Conservation (phyloP, 2,329 filamentous ascomycete genomes). For the Fusarium sp. region DNA sequence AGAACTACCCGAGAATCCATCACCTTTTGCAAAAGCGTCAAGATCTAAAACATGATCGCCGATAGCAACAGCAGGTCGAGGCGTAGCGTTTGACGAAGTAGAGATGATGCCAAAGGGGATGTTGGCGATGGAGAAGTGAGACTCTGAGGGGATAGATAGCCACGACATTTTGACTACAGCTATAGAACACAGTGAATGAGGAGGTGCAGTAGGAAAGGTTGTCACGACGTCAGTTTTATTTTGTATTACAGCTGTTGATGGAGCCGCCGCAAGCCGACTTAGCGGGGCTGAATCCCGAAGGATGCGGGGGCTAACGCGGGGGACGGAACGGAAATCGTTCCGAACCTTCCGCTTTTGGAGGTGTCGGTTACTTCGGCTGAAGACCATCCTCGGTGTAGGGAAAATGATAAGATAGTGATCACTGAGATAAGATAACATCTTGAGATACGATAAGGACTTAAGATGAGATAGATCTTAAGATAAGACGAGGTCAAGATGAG, state of each 20-base stretch:
- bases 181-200: neutral
- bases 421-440: neutral
- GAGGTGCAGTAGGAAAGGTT: neutral
- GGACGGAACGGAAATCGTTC: slow-evolving; percentile 1
- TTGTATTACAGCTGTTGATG: slow-evolving; percentile 21
- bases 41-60: slow-evolving; percentile 79
- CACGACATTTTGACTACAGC: slow-evolving; percentile 42
- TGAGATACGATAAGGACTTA: neutral
- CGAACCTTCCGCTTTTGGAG: neutral
- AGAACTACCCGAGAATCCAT: slow-evolving; percentile 53
- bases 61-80: slow-evolving; percentile 76
- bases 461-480: neutral
- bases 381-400: neutral
- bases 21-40: slow-evolving; percentile 64
- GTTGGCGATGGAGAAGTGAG: slow-evolving; percentile 70
- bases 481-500: too few relatives aligned
- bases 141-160: slow-evolving; percentile 50
- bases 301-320: slow-evolving; percentile 17
- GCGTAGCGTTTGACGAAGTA: slow-evolving; percentile 65
- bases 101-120: slow-evolving; percentile 88
- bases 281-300: slow-evolving; percentile 18
- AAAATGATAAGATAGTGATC: neutral
- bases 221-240: neutral
- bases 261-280: slow-evolving; percentile 37
- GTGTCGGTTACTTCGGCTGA: slow-evolving; percentile 10